Base-by-base conservation (phyloP, 495 filamentous ascomycete genomes). In the Penicilliopsis zonata region DNA sequence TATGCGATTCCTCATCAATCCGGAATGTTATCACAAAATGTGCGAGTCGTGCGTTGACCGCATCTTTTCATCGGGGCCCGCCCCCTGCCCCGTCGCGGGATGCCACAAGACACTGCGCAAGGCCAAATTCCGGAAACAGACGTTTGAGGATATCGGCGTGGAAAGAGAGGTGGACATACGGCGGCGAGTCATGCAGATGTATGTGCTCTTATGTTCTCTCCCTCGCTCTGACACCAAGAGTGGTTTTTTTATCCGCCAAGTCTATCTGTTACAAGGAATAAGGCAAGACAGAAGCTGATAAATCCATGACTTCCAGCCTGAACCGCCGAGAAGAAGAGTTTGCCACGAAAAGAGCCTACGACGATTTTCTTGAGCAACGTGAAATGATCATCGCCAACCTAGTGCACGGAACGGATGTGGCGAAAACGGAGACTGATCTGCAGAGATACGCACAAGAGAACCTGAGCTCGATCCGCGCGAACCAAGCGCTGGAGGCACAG, bases 1-100 rank as follows among this genome's bases (percentile, higher is more conserved):
- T 60, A 86, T 99, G 74, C 67, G 72, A 32, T 94, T 99, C 59
- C 80, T 92, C 40, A 83, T 96, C 56, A 94, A 95, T 56, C 82
- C 88, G 12, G 84, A 92, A 64, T 99, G 90, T 70, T 99, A 96
- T 68, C 90, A 99, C 70, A 83, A 82, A 40, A 94, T 99, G 85
- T 99, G 90, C 61, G 73, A 78, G 46, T 82, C 79, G 20, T 96
- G 90, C 65, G 88, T 96, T 30, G 82, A 86, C 63, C 80, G 87
- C 16, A 83, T 94, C 38, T 98, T 95, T 71, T 80, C 80, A 15
- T 75, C 78, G 14, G 88, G 90, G 1, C 90, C 92, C 0, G 80
- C 86, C 9, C 77, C 81, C 28, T 99, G 90, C 43, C 90, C 90
- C 4, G 80, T 94, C 35, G 79, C 86, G 1, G 80, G 78, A 12